Evolutionary conservation across 257 asterid genomes (phyloP), one percentile per base, ranked within the genome.

Genomic region (Penstemon barbatus): DNA sequence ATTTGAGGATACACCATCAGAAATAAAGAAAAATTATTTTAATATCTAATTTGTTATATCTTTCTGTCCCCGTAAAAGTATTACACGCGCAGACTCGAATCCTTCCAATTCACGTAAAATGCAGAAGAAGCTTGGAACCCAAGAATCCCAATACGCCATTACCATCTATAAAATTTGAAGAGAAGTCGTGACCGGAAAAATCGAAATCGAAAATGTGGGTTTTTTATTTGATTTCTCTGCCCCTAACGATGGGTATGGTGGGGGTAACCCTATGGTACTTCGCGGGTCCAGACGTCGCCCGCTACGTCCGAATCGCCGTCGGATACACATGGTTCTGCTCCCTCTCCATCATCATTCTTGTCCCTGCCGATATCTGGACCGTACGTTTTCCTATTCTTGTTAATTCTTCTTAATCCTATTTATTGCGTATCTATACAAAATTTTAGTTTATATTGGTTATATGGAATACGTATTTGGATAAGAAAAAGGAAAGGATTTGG

Each of bases 251-350:
- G 86, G 95, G 85, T 44, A 85, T 85, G 95, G 95, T 87, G 74
- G 90, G 75, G 39, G 53, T 82, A 43, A 85, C 92, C 73, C 74
- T 87, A 0, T 78, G 79, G 78, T 87, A 85, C 83, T 89, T 89
- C 74, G 87, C 86, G 51, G 82, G 95, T 53, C 95, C 92, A 3
- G 85, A 85, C 54, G 96, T 87, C 6, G 86, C 92, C 70, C 81
- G 79, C 50, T 83, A 87, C 77, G 92, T 87, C 63, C 81, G 79
- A 10, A 7, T 75, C 75, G 80, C 90, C 78, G 94, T 89, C 48
- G 91, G 87, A 19, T 89, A 89, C 83, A 70, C 96, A 79, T 89
- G 96, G 94, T 89, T 89, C 75, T 89, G 87, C 66, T 84, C 94
- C 61, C 78, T 89, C 77, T 85, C 86, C 72, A 81, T 86, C 68